Evolutionary conservation across 331 rosid species (phyloP).

Genomic region (Acacia concinna): DNA sequence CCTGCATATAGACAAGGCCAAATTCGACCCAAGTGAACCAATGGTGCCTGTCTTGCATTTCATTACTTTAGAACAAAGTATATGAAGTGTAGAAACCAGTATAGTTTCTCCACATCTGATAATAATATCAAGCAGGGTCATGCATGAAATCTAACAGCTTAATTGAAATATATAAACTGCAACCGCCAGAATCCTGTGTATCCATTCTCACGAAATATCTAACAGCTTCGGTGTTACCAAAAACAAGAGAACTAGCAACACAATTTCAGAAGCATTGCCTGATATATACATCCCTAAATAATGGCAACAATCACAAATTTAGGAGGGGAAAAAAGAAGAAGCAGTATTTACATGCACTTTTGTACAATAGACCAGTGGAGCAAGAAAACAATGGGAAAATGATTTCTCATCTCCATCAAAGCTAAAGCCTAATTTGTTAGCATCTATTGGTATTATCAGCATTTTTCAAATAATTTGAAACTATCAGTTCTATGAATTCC

Average conservation of each 20-base stretch:
- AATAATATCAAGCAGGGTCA: conserved; percentile 19
- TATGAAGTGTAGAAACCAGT: neutral
- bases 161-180: conserved; percentile 5
- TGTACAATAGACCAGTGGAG: conserved; percentile 41
- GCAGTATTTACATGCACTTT: conserved; percentile 48
- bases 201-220: conserved; percentile 40
- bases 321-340: conserved; percentile 16
- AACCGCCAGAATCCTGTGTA: conserved; percentile 25
- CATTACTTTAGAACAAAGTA: conserved; percentile 11
- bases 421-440: conserved; percentile 47
- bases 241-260: conserved; percentile 32
- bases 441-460: conserved; percentile 47
- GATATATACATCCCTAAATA: conserved; percentile 20
- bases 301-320: conserved; percentile 10
- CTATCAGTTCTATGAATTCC: conserved; percentile 41
- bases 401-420: conserved; percentile 35
- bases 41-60: neutral
- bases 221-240: conserved; percentile 32
- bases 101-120: conserved; percentile 18
- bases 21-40: conserved; percentile 11
- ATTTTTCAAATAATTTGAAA: conserved; percentile 36
- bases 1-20: conserved; percentile 4
- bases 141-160: conserved; percentile 23
- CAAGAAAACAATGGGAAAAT: conserved; percentile 27
- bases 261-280: conserved; percentile 21